Evolutionary conservation across 1,139 yeast genomes (phyloP).

Genomic region (Suhomyces coccinellae): DNA sequence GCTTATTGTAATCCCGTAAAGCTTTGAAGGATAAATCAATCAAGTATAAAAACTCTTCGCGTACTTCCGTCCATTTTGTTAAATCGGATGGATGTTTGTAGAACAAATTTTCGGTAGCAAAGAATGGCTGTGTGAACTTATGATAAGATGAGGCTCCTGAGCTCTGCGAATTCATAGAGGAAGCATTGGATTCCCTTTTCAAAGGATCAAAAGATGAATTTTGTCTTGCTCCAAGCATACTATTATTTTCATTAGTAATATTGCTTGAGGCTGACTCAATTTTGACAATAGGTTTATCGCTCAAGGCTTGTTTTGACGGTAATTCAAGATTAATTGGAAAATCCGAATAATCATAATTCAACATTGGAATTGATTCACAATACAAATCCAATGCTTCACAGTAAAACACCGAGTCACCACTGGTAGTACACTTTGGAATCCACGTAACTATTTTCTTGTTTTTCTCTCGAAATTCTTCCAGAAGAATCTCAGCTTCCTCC

Average conservation of each 20-base stretch:
- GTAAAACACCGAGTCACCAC: slow-evolving; percentile 58
- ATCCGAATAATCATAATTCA: slow-evolving; percentile 23
- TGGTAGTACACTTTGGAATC: slow-evolving; percentile 59
- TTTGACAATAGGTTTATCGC: slow-evolving; percentile 24
- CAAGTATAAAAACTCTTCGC: slow-evolving; percentile 45
- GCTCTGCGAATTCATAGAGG: slow-evolving; percentile 30
- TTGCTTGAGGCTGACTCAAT: slow-evolving; percentile 7
- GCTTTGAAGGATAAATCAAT: slow-evolving; percentile 50
- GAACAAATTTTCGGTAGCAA: slow-evolving; percentile 45
- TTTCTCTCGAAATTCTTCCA: slow-evolving; percentile 31
- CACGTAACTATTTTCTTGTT: slow-evolving; percentile 35
- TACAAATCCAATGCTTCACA: slow-evolving; percentile 59
- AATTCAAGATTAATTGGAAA: slow-evolving; percentile 26
- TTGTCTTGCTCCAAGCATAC: slow-evolving; percentile 10
- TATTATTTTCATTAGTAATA: slow-evolving; percentile 2
- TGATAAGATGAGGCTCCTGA: slow-evolving; percentile 37
- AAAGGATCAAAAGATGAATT: slow-evolving; percentile 28
- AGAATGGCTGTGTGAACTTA: slow-evolving; percentile 45
- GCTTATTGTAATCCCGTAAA: slow-evolving; percentile 48
- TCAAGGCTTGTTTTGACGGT: slow-evolving; percentile 30
- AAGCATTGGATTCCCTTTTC: slow-evolving; percentile 44
- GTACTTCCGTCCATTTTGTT: slow-evolving; percentile 56
- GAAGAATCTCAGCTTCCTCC: slow-evolving; percentile 41
- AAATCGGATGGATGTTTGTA: slow-evolving; percentile 59
- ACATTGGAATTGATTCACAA: slow-evolving; percentile 56